Evolutionary conservation across 441 rosid species (phyloP), one percentile per base, ranked within the genome.

Genomic region (Aleurites moluccanus): DNA sequence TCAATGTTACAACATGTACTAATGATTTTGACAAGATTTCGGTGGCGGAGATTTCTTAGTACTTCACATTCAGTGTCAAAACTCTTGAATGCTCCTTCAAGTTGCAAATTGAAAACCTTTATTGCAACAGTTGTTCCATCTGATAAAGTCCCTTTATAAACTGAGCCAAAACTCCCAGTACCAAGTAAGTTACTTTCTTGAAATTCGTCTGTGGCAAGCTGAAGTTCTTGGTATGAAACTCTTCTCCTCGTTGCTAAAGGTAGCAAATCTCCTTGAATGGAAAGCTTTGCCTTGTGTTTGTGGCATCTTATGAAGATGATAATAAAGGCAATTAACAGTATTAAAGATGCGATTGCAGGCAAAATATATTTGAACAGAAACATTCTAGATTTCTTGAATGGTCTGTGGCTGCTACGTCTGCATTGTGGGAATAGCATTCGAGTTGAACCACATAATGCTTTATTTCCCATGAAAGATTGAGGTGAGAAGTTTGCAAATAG

Each of bases 151-250:
- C 75, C 75, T 59, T 44, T 72, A 14, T 23, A 72, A 5, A 72
- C 75, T 1, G 75, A 72, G 10, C 78, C 78, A 60, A 61, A 75
- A 44, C 75, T 53, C 21, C 72, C 75, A 2, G 1, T 16, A 2
- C 79, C 79, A 38, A 76, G 67, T 3, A 76, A 42, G 75, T 76
- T 76, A 33, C 2, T 6, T 20, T 76, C 70, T 2, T 23, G 14
- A 64, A 64, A 76, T 11, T 47, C 70, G 55, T 64, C 33, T 9
- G 75, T 76, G 25, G 79, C 79, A 6, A 4, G 55, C 8, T 7
- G 20, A 55, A 76, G 79, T 65, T 76, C 70, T 15, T 55, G 81
- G 66, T 79, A 79, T 25, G 89, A 80, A 49, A 86, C 75, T 70
- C 74, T 70, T 10, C 60, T 50, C 70, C 66, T 66, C 14, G 49